Conservation (phyloP, 257 asterid genomes). For the Nicotiana sylvestris region DNA sequence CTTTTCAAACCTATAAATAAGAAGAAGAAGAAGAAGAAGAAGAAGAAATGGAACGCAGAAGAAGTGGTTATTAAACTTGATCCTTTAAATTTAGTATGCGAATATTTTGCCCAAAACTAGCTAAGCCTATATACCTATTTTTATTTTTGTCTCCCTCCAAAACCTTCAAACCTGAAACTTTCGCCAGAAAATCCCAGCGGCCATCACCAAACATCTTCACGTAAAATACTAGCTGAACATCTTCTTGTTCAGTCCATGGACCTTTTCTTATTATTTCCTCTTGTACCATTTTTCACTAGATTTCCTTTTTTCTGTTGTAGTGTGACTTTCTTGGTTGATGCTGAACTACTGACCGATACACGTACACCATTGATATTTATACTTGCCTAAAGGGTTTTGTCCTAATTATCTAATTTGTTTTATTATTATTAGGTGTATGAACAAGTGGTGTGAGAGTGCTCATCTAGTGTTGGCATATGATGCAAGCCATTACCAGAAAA, state of each 20-base stretch:
- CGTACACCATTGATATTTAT: conserved; percentile 20
- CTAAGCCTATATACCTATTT: conserved; percentile 63
- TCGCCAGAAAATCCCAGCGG: conserved; percentile 93
- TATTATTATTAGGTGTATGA: conserved; percentile 9
- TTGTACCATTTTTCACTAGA: conserved; percentile 26
- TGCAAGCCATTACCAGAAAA: conserved; percentile 39
- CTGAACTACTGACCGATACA: background rate
- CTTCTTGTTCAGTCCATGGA: conserved; percentile 94
- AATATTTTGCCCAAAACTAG: conserved; percentile 44
- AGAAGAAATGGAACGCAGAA: background rate
- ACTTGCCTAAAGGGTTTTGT: conserved; percentile 5
- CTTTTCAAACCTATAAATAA: conserved; percentile 63
- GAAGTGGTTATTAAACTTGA: conserved; percentile 1
- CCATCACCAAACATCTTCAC: conserved; percentile 91
- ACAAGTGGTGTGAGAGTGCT: conserved; percentile 21
- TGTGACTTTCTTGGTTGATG: conserved; percentile 4
- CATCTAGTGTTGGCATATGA: conserved; percentile 39
- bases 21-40: background rate
- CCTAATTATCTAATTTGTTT: background rate
- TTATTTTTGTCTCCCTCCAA: conserved; percentile 77
- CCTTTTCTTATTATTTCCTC: conserved; percentile 53
- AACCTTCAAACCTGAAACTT: conserved; percentile 98
- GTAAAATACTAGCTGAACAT: conserved; percentile 64
- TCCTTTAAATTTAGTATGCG: conserved; percentile 17
- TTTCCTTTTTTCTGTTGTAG: background rate